Evolutionary conservation across 805 yeast genomes (phyloP), one percentile per base, ranked within the genome.

Genomic region (Kodamaea nitidulidarum): DNA sequence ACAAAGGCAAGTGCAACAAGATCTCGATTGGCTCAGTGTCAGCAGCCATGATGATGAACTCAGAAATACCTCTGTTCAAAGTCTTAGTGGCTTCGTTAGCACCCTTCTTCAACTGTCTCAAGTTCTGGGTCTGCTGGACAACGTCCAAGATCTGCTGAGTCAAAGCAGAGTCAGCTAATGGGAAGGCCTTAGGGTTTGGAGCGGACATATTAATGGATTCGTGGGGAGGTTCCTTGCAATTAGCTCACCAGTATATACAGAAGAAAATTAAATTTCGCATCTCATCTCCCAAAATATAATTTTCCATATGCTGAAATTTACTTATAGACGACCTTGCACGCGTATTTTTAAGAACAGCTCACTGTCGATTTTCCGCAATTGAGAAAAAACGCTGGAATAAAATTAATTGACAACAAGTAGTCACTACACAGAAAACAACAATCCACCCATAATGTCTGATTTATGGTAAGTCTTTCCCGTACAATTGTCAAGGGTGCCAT

Each of bases 21-120:
- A 93, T 91, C 76, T 93, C 99, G 63, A 93, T 90, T 58, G 99
- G 99, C 73, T 90, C 96, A 59, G 98, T 88, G 66, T 93, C 99
- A 57, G 98, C 99, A 52, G 99, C 98, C 97, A 93, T 88, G 74
- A 91, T 87, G 70, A 91, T 90, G 78, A 91, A 91, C 75, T 91
- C 98, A 58, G 97, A 86, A 61, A 91, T 91, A 82, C 98, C 98
- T 78, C 98, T 86, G 85, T 91, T 91, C 73, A 91, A 80, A 58
- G 97, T 91, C 80, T 91, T 91, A 73, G 97, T 93, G 61, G 98
- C 95, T 76, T 93, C 99, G 70, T 93, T 93, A 55, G 99, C 98
- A 72, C 99, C 99, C 72, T 93, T 93, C 80, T 93, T 93, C 70
- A 93, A 81, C 75, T 93, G 99, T 78, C 98, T 88, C 66, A 93